Conservation (phyloP, 139 green algal species). For the Micractinium conductrix region DNA sequence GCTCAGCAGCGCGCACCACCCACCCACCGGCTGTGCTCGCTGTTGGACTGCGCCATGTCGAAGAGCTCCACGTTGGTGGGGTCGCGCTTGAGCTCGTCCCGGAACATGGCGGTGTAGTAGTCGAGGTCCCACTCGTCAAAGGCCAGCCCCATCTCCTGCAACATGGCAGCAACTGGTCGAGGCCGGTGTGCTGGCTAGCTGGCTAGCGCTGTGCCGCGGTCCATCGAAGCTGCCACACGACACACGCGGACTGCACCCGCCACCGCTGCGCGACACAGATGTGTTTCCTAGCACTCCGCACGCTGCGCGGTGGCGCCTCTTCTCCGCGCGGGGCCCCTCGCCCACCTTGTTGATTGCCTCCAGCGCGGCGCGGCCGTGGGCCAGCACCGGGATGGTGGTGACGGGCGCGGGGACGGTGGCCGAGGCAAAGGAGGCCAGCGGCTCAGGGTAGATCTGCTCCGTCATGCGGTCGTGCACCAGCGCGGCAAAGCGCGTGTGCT, state of each 20-base stretch:
- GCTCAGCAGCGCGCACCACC: too few species aligned
- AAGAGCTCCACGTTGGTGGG: conserved; percentile 99
- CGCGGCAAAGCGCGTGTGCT: conserved; percentile 59
- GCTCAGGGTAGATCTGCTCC: conserved; percentile 92
- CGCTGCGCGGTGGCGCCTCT: too few species aligned
- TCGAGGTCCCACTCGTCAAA: conserved; percentile 98
- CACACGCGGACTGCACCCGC: too few species aligned
- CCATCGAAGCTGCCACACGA: too few species aligned
- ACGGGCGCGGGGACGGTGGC: conserved; percentile 67
- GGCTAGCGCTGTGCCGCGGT: too few species aligned
- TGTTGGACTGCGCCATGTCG: conserved; percentile 98
- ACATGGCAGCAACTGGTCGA: neutral
- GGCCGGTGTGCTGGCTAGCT: neutral
- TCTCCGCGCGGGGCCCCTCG: too few species aligned
- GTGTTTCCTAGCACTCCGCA: too few species aligned
- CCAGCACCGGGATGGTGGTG: conserved; percentile 85
- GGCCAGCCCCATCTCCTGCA: conserved; percentile 91
- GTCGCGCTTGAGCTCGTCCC: conserved; percentile 91
- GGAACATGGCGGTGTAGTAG: conserved; percentile 92
- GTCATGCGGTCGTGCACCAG: conserved; percentile 98
- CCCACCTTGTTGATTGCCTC: conserved; percentile 85
- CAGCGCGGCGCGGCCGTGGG: conserved; percentile 80
- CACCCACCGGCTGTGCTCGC: conserved; percentile 69
- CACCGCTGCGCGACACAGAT: too few species aligned
- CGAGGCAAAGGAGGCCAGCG: conserved; percentile 76